Evolutionary conservation across 495 filamentous ascomycete genomes (phyloP).

Genomic region (Wilcoxina mikolae): DNA sequence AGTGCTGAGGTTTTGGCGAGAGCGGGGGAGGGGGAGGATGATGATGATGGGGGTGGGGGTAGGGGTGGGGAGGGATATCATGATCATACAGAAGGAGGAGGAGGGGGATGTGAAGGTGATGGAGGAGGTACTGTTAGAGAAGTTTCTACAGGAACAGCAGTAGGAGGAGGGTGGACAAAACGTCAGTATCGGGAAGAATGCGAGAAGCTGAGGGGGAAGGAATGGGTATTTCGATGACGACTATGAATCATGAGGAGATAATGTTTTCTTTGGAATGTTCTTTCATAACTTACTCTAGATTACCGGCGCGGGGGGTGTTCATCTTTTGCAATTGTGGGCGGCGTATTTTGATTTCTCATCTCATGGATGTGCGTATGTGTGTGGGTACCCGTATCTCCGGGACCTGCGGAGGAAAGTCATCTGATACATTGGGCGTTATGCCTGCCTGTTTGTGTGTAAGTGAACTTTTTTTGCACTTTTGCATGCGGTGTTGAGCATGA

Average conservation of each 20-base stretch:
- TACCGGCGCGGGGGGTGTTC: not conserved
- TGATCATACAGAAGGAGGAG: too few relatives aligned
- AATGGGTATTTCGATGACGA: constrained; percentile 5
- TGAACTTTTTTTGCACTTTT: too few relatives aligned
- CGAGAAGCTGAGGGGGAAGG: constrained; percentile 4
- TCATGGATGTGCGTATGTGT: not conserved
- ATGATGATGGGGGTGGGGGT: not conserved
- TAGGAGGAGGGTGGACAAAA: constrained; percentile 1
- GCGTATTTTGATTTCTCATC: not conserved
- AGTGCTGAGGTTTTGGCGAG: not conserved
- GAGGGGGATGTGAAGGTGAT: not conserved
- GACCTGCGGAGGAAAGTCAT: too few relatives aligned
- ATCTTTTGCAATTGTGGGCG: not conserved
- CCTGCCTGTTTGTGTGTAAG: too few relatives aligned
- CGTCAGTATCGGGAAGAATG: not conserved
- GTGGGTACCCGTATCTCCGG: too few relatives aligned
- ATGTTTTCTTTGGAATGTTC: too few relatives aligned
- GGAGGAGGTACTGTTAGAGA: not conserved
- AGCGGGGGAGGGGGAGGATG: constrained; percentile 3
- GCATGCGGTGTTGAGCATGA: too few relatives aligned
- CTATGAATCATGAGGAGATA: too few relatives aligned
- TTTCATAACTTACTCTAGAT: too few relatives aligned
- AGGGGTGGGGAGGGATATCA: not conserved
- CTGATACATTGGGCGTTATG: too few relatives aligned
- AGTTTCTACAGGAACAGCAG: not conserved